These are phyloP conservation scores for Didymellaceae sp. DNA, from an alignment of 2,329 filamentous ascomycete genomes.

Conservation along the genomic window DNA sequence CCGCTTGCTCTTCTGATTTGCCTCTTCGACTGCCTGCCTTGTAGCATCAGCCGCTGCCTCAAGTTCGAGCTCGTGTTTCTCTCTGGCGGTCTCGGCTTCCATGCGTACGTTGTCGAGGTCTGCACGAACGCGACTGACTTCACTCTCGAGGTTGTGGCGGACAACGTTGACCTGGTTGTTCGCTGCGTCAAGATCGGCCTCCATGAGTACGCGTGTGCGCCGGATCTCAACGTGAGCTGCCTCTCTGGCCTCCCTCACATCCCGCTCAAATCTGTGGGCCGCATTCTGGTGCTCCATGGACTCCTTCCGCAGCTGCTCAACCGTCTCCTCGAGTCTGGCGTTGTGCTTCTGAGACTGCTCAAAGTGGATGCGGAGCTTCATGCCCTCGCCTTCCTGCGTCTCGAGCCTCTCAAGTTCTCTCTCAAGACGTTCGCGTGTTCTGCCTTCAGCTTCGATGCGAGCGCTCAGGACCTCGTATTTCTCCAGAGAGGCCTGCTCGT, in stretches of 20 bases:
- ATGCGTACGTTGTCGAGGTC: slow-evolving; percentile 80
- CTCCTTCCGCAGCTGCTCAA: slow-evolving; percentile 64
- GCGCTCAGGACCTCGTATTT: slow-evolving; percentile 62
- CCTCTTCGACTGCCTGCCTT: slow-evolving; percentile 63
- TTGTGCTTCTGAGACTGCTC: slow-evolving; percentile 62
- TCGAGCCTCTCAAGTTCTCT: slow-evolving; percentile 55
- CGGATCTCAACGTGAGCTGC: slow-evolving; percentile 80
- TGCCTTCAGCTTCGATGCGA: slow-evolving; percentile 55
- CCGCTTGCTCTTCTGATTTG: slow-evolving; percentile 59
- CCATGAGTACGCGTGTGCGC: slow-evolving; percentile 77
- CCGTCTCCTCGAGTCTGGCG: slow-evolving; percentile 68
- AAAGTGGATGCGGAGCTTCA: slow-evolving; percentile 80
- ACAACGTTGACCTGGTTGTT: slow-evolving; percentile 86
- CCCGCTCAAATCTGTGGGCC: slow-evolving; percentile 74
- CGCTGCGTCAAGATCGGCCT: slow-evolving; percentile 80
- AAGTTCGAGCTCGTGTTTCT: slow-evolving; percentile 81
- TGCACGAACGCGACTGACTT: slow-evolving; percentile 72
- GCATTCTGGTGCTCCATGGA: slow-evolving; percentile 75
- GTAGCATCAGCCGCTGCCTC: slow-evolving; percentile 79
- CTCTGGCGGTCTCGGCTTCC: slow-evolving; percentile 81
- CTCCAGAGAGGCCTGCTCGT: slow-evolving; percentile 62
- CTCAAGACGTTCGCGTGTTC: slow-evolving; percentile 54
- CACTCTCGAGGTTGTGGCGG: slow-evolving; percentile 80
- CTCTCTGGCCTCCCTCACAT: slow-evolving; percentile 84
- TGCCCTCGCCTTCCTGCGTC: slow-evolving; percentile 72